Evolutionary conservation across 2,329 filamentous ascomycete species (phyloP).

Genomic region (Xylaria sp.): DNA sequence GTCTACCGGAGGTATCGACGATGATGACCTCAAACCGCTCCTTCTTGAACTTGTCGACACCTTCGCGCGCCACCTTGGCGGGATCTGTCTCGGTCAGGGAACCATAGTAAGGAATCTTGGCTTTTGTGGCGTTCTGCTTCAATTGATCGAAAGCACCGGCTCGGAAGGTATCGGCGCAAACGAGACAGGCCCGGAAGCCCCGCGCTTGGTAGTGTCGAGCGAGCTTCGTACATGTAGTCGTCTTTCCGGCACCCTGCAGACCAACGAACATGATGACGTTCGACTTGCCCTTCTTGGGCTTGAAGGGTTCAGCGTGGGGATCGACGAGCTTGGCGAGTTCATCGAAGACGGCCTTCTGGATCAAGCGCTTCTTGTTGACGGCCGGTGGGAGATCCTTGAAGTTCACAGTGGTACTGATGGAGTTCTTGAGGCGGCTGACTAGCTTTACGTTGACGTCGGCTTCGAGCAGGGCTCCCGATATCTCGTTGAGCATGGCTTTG

Average conservation of each 20-base stretch:
- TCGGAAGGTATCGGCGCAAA: constrained; percentile 98
- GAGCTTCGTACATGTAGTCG: constrained; percentile 97
- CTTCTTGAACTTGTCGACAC: constrained; percentile 99
- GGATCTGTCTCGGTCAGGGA: constrained; percentile 97
- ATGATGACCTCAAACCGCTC: constrained; percentile 98
- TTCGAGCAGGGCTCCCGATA: constrained; percentile 93
- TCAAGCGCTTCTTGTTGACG: constrained; percentile 97
- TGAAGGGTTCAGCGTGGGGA: constrained; percentile 93
- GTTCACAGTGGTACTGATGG: constrained; percentile 90
- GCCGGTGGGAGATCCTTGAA: constrained; percentile 91
- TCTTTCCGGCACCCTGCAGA: constrained; percentile 97
- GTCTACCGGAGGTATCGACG: constrained; percentile 94
- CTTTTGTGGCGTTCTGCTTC: constrained; percentile 98
- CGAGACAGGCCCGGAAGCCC: constrained; percentile 91
- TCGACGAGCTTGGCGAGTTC: constrained; percentile 96
- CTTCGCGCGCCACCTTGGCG: constrained; percentile 90
- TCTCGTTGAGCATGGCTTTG: constrained; percentile 98
- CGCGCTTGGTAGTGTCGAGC: constrained; percentile 93
- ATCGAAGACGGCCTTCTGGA: constrained; percentile 98
- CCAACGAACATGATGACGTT: constrained; percentile 99
- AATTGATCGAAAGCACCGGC: constrained; percentile 98
- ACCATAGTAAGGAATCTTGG: constrained; percentile 98
- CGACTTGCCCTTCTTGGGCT: constrained; percentile 93
- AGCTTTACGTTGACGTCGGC: constrained; percentile 97
- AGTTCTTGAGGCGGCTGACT: constrained; percentile 89